phyloP scores from a whole-genome alignment of 805 yeast genomes.

The Lipomyces orientalis region DNA sequence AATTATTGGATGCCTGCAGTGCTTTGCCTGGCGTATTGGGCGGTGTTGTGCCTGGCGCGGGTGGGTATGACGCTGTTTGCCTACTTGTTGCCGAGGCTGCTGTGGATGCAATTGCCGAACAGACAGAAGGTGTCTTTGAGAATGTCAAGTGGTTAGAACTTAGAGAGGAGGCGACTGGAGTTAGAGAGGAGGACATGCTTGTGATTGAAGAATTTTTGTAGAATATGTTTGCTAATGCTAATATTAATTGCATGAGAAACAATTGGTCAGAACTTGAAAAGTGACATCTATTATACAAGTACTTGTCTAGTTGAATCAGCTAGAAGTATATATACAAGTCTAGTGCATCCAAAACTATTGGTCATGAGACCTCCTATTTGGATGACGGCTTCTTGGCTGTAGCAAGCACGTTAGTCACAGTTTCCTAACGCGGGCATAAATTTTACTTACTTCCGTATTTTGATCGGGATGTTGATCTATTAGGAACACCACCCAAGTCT shows the following conservation, averaged over 20 bases:
- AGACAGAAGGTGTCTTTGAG: slow-evolving; percentile 33
- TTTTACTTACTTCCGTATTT: slow-evolving; percentile 85
- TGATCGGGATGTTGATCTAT: slow-evolving; percentile 85
- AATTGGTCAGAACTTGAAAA: background rate
- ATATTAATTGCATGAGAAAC: background rate
- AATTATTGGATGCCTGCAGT: slow-evolving; percentile 63
- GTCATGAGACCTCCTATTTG: background rate
- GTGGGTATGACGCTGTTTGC: slow-evolving; percentile 93
- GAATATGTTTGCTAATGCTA: background rate
- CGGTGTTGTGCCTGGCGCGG: slow-evolving; percentile 99
- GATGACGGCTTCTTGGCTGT: slow-evolving; percentile 27
- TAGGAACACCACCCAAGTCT: slow-evolving; percentile 94
- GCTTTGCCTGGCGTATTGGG: slow-evolving; percentile 77
- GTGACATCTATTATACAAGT: background rate
- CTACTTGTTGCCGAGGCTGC: slow-evolving; percentile 56
- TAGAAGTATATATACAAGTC: slow-evolving; percentile 1
- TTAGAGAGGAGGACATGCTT: slow-evolving; percentile 31
- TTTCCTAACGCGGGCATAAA: background rate
- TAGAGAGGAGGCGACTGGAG: slow-evolving; percentile 51
- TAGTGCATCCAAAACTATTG: background rate
- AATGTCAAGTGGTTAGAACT: slow-evolving; percentile 55
- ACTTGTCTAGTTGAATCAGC: background rate
- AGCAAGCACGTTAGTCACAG: background rate
- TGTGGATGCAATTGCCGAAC: slow-evolving; percentile 14
- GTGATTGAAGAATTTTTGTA: slow-evolving; percentile 20